phyloP scores from a whole-genome alignment of 1,284 basidiomycete species.

The Papiliotrema flavescens region DNA sequence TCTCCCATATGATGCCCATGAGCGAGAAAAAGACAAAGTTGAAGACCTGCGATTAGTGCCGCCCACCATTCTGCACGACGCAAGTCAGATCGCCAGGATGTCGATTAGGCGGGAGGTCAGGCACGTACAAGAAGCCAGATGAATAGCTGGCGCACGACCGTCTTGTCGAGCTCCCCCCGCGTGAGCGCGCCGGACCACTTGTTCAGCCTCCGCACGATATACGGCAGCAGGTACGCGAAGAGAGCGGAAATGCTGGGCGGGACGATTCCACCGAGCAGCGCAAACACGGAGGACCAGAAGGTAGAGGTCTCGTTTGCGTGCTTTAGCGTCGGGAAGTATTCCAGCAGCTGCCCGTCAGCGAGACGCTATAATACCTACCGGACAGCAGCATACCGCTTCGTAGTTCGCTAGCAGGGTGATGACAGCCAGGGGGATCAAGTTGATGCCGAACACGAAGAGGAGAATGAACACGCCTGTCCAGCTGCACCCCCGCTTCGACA shows the following conservation, averaged over 20 bases:
- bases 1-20: slow-evolving; percentile 31
- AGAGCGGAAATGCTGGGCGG: slow-evolving; percentile 27
- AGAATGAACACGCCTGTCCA: slow-evolving; percentile 21
- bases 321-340: slow-evolving; percentile 9
- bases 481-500: slow-evolving; percentile 10
- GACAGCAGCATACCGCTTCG: slow-evolving; percentile 7
- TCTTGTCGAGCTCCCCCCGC: slow-evolving; percentile 32
- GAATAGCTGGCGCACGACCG: slow-evolving; percentile 32
- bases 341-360: neutral
- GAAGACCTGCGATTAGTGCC: slow-evolving; percentile 14
- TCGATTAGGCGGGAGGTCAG: too few species aligned
- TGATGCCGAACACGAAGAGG: slow-evolving; percentile 26
- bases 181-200: slow-evolving; percentile 33
- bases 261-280: slow-evolving; percentile 22
- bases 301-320: slow-evolving; percentile 15
- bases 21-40: slow-evolving; percentile 38
- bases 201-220: slow-evolving; percentile 26
- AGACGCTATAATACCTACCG: neutral
- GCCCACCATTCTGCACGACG: neutral
- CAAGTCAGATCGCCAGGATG: too few species aligned
- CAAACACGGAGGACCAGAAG: slow-evolving; percentile 25
- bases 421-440: slow-evolving; percentile 31
- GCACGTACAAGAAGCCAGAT: slow-evolving; percentile 25
- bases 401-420: slow-evolving; percentile 33
- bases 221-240: slow-evolving; percentile 32